Evolutionary conservation across 176 grass and related monocot genomes (phyloP).

Genomic region (Eremochloa ophiuroides): DNA sequence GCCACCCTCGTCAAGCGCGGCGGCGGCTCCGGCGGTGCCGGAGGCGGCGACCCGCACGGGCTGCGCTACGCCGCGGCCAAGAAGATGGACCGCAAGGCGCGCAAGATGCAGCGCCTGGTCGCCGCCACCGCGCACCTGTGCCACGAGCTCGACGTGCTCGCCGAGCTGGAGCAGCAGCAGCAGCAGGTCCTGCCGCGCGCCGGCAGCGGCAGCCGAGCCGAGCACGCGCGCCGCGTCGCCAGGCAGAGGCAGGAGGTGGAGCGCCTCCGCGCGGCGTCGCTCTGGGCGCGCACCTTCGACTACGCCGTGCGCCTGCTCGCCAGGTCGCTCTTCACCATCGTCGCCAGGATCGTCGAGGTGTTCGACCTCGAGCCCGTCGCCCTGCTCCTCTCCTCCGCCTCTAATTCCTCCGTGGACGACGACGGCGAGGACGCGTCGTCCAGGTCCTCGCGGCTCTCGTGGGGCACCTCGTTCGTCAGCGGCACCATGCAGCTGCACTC

Average conservation of each 20-base stretch:
- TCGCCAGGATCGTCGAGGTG: conserved; percentile 40
- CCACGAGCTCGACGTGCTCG: conserved; percentile 76
- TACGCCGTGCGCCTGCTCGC: conserved; percentile 68
- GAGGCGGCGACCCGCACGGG: conserved; percentile 35
- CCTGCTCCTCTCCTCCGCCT: neutral
- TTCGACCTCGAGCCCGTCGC: conserved; percentile 44
- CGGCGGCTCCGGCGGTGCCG: too few relatives aligned
- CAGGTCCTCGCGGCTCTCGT: conserved; percentile 27
- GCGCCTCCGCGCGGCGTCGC: conserved; percentile 49
- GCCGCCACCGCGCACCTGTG: conserved; percentile 36
- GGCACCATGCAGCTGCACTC: neutral
- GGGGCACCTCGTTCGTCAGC: conserved; percentile 43
- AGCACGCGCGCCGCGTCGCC: conserved; percentile 42
- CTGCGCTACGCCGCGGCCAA: conserved; percentile 36
- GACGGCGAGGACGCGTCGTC: neutral
- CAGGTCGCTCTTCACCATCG: conserved; percentile 78
- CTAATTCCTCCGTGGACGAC: neutral
- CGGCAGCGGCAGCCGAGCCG: neutral
- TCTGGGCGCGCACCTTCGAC: conserved; percentile 62
- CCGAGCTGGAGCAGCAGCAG: conserved; percentile 61
- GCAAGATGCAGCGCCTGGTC: conserved; percentile 77
- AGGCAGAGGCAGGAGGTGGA: conserved; percentile 73
- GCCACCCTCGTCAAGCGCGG: conserved; percentile 30
- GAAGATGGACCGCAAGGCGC: conserved; percentile 82
- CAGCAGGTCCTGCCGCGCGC: too few relatives aligned